phyloP scores from a whole-genome alignment of 2,329 filamentous ascomycete species.

The Dactylonectria estremocensis region DNA sequence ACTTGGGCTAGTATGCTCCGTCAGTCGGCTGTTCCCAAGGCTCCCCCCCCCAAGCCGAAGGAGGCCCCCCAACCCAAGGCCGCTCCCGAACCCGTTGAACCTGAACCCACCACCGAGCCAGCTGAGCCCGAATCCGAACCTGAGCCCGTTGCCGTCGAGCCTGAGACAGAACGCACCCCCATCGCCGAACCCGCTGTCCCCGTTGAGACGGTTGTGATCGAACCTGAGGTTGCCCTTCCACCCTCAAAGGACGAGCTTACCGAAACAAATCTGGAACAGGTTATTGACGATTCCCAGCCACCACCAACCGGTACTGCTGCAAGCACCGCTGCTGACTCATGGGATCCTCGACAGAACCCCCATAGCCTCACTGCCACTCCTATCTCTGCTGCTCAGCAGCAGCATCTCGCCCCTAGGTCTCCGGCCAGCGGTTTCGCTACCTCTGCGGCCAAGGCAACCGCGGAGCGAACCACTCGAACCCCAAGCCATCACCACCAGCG shows the following conservation, averaged over 20 bases:
- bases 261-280: conserved; percentile 91
- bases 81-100: conserved; percentile 49
- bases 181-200: conserved; percentile 52
- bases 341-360: conserved; percentile 77
- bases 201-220: conserved; percentile 49
- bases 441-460: conserved; percentile 85
- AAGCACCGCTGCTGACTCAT: conserved; percentile 90
- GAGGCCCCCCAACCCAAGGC: conserved; percentile 64
- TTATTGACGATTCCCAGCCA: conserved; percentile 85
- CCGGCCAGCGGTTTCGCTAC: conserved; percentile 79
- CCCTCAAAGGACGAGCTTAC: conserved; percentile 89
- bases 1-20: conserved; percentile 85
- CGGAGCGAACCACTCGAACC: conserved; percentile 74
- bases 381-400: conserved; percentile 74
- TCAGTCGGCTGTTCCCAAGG: conserved; percentile 71
- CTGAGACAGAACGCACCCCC: conserved; percentile 54
- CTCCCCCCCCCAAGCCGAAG: conserved; percentile 69
- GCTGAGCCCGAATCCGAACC: conserved; percentile 54
- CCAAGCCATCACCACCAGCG: conserved; percentile 81
- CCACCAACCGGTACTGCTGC: conserved; percentile 86
- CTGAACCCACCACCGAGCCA: conserved; percentile 57
- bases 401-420: conserved; percentile 69
- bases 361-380: conserved; percentile 77
- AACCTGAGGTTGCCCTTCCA: conserved; percentile 64
- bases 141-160: conserved; percentile 53